phyloP scores from a whole-genome alignment of 352 stramenopile genomes.

The Phytophthora fragariaefolia region DNA sequence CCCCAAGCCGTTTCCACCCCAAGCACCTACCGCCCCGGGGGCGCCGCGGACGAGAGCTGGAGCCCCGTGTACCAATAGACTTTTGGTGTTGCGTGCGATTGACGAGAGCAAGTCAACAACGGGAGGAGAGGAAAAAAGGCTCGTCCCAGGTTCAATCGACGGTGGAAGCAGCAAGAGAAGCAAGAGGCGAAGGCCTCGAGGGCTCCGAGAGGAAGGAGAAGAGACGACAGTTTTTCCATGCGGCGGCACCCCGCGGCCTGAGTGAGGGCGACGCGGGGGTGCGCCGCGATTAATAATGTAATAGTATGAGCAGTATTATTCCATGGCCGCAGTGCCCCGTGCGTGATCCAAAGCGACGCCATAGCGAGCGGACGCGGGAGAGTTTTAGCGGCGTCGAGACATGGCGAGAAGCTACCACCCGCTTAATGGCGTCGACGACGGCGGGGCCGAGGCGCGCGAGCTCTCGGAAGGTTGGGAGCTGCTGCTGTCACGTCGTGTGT shows the following conservation, averaged over 20 bases:
- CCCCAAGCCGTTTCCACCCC: constrained; percentile 7
- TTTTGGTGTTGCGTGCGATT: constrained; percentile 47
- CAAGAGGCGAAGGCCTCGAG: too few species aligned
- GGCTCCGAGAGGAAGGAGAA: constrained; percentile 42
- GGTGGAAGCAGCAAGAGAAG: too few species aligned
- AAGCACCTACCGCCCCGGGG: constrained; percentile 17
- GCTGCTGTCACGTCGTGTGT: constrained; percentile 3
- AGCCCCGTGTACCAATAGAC: constrained; percentile 47
- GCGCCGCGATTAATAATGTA: constrained; percentile 55
- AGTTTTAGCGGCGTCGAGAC: too few species aligned
- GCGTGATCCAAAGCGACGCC: not conserved
- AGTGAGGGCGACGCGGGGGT: constrained; percentile 18
- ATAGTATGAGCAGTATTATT: constrained; percentile 49
- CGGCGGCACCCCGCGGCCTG: constrained; percentile 17
- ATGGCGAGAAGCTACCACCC: constrained; percentile 44
- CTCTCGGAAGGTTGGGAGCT: constrained; percentile 52
- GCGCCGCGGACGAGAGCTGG: constrained; percentile 39
- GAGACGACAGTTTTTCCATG: constrained; percentile 37
- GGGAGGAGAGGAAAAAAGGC: not conserved
- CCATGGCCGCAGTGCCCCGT: constrained; percentile 17
- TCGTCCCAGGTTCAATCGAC: too few species aligned
- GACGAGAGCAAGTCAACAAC: constrained; percentile 41
- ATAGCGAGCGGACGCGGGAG: too few species aligned
- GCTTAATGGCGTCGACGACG: constrained; percentile 28
- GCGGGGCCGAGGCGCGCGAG: constrained; percentile 17